These are phyloP conservation scores for Oligophagozyma castellii DNA, from an alignment of 1,139 yeast species.

Conservation along the genomic window DNA sequence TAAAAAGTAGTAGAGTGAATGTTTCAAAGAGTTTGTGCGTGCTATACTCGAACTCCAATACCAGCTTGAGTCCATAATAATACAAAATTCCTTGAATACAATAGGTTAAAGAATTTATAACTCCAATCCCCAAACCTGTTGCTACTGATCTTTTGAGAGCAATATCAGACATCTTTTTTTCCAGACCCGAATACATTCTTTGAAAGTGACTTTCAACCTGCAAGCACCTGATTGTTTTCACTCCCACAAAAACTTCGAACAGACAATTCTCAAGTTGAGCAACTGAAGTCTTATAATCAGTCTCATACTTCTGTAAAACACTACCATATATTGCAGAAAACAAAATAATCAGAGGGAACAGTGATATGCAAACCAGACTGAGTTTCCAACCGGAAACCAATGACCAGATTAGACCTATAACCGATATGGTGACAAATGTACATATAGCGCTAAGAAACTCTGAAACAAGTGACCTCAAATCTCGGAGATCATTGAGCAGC, in stretches of 20 bases:
- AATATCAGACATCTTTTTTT: slow-evolving; percentile 21
- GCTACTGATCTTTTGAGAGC: slow-evolving; percentile 38
- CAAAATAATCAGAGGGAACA: slow-evolving; percentile 48
- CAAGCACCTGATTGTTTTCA: slow-evolving; percentile 49
- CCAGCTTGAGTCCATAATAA: slow-evolving; percentile 63
- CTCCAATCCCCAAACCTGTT: slow-evolving; percentile 47
- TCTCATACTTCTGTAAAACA: slow-evolving; percentile 42
- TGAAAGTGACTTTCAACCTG: slow-evolving; percentile 38
- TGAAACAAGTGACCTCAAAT: slow-evolving; percentile 50
- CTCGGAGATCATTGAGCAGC: slow-evolving; percentile 69
- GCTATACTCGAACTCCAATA: slow-evolving; percentile 41
- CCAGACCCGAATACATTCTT: slow-evolving; percentile 24
- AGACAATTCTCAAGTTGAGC: slow-evolving; percentile 39
- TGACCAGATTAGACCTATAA: slow-evolving; percentile 66
- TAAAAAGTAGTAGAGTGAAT: slow-evolving; percentile 57
- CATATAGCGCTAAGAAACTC: slow-evolving; percentile 43
- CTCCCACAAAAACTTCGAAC: slow-evolving; percentile 46
- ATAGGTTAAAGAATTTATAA: slow-evolving; percentile 39
- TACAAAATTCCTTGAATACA: slow-evolving; percentile 57
- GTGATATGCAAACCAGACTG: slow-evolving; percentile 63
- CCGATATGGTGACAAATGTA: slow-evolving; percentile 39
- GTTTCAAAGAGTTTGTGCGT: slow-evolving; percentile 51
- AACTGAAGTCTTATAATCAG: slow-evolving; percentile 41
- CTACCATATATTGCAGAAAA: slow-evolving; percentile 40
- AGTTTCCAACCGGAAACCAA: slow-evolving; percentile 74